Conservation (phyloP, 768 basidiomycete genomes). For the Tulasnella calospora region DNA sequence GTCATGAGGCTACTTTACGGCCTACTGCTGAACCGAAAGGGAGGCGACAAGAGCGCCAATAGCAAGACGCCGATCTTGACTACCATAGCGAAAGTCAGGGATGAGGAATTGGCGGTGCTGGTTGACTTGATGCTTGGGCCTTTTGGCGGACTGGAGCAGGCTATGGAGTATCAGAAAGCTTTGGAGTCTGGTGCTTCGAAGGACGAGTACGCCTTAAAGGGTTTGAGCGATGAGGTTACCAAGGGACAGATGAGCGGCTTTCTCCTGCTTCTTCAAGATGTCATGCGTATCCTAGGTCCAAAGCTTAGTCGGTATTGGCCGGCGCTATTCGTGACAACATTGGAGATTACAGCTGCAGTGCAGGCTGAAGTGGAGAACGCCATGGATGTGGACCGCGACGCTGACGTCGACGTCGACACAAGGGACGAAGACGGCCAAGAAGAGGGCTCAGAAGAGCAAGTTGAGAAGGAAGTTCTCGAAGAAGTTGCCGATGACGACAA, state of each 20-base stretch:
- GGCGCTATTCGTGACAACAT: slow-evolving; percentile 59
- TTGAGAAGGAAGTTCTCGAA: slow-evolving; percentile 39
- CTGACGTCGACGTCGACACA: slow-evolving; percentile 1
- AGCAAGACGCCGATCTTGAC: slow-evolving; percentile 71
- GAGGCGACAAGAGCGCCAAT: slow-evolving; percentile 55
- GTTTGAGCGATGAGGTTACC: slow-evolving; percentile 31
- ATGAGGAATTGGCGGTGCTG: slow-evolving; percentile 68
- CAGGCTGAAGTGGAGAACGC: slow-evolving; percentile 43
- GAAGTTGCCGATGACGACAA: slow-evolving; percentile 36
- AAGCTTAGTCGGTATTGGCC: slow-evolving; percentile 69
- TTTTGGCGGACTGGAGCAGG: slow-evolving; percentile 36
- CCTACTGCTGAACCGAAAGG: slow-evolving; percentile 74
- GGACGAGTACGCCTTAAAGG: not conserved
- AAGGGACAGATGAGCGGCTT: slow-evolving; percentile 68
- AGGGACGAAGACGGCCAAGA: not conserved
- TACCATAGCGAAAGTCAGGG: slow-evolving; percentile 61
- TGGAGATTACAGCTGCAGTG: slow-evolving; percentile 61
- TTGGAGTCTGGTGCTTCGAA: not conserved
- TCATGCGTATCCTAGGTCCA: slow-evolving; percentile 75
- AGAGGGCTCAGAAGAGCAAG: slow-evolving; percentile 35
- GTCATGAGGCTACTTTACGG: slow-evolving; percentile 79
- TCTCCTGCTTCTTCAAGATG: slow-evolving; percentile 76
- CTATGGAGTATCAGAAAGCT: slow-evolving; percentile 23
- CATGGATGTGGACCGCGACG: slow-evolving; percentile 32
- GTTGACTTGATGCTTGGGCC: slow-evolving; percentile 85